Evolutionary conservation across 495 filamentous ascomycete species (phyloP), one percentile per base, ranked within the genome.

Genomic region (Neohortaea acidophila): DNA sequence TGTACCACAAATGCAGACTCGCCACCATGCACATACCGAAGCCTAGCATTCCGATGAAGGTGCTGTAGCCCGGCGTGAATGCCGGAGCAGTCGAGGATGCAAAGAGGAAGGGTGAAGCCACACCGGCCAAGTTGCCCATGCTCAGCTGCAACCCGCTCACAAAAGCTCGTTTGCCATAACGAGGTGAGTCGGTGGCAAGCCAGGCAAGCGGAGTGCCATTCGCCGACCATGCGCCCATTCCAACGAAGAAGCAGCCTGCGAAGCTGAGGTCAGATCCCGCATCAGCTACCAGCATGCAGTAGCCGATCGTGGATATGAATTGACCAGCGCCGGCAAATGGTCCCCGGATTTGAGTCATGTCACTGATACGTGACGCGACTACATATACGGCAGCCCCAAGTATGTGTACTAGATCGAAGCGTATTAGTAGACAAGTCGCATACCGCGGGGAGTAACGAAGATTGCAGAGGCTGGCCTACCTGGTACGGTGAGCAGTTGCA

Each of bases 401-500:
- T 44, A 54, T 35, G 51, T 41, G 17, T 58, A 53, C 38, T n/a
- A n/a, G n/a, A n/a, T n/a, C n/a, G n/a, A n/a, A n/a, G n/a, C n/a
- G n/a, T n/a, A n/a, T n/a, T n/a, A n/a, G n/a, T n/a, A n/a, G n/a
- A n/a, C n/a, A n/a, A n/a, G n/a, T n/a, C n/a, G n/a, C n/a, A n/a
- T n/a, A n/a, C n/a, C n/a, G n/a, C n/a, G n/a, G n/a, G n/a, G n/a
- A n/a, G n/a, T n/a, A n/a, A n/a, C n/a, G n/a, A n/a, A n/a, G n/a
- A n/a, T n/a, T n/a, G n/a, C n/a, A n/a, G n/a, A n/a, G n/a, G n/a
- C n/a, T n/a, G n/a, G n/a, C n/a, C n/a, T n/a, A n/a, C n/a, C n/a
- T 49, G 52, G 18, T 30, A 40, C 2, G 56, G 58, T 57, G 59
- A 62, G 18, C 59, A 48, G 51, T 58, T 58, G 11, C 51, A 15